Base-by-base conservation (phyloP, 805 yeast species). In the Suhomyces sp. region DNA sequence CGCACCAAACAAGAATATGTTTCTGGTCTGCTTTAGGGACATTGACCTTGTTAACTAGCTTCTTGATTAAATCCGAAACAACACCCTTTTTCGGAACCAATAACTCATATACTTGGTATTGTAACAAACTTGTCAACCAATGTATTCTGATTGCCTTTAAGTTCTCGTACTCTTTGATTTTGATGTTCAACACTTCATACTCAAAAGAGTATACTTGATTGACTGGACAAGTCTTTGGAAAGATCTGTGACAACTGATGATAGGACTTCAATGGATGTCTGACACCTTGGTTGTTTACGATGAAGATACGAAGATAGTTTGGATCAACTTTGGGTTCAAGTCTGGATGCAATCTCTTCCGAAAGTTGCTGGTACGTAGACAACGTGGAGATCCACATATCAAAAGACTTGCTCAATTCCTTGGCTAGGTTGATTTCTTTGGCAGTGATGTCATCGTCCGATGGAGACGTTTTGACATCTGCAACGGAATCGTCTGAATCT, bases 101-200 rank as follows among this genome's bases (percentile, higher is more conserved):
- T 49, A 91, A 78, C 41, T 88, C 96, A 60, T 78, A 81, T 47
- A 78, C 75, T 56, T 86, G 91, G 58, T 78, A 88, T 58, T 86
- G 87, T 47, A 88, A 77, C 46, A 89, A 79, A 44, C 83, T 83
- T 1, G 86, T 82, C 42, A 92, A 73, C 93, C 96, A 90, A 50
- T 78, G 77, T 19, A 93, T 74, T 49, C 78, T 82, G 42, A 92
- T 70, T 4, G 83, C 69, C 54, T 82, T 82, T 84, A 90, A 80
- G 56, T 80, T 84, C 68, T 94, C 99, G 61, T 87, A 80, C 56
- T 90, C 96, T 35, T 74, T 78, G 50, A 93, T 72, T 1, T 92
- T 83, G 44, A 91, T 84, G 46, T 84, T 87, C 62, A 94, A 76
- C 1, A 87, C 70, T 63, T 93, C 97, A 65, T 88, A 93, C 58